Percentiles rank a stretch among this genome's conserved stretches.
Evolutionary conservation across 2,329 filamentous ascomycete genomes (phyloP).

Genomic region (Hymenoscyphus occultus): DNA sequence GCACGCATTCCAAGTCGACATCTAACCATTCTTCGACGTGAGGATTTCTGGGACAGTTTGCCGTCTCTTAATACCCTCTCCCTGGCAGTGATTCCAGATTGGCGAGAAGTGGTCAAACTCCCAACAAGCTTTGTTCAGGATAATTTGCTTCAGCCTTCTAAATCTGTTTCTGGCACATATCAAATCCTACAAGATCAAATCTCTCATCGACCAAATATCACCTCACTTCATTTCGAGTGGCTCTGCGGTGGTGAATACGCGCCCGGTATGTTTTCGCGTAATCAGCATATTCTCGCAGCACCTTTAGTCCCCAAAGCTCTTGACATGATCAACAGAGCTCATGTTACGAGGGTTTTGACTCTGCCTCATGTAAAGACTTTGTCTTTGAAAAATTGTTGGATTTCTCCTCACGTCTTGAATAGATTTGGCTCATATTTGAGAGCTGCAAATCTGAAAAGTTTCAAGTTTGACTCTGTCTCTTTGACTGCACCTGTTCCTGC

Average conservation of each 20-base stretch:
- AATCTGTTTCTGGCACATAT: constrained; percentile 51
- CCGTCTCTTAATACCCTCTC: constrained; percentile 53
- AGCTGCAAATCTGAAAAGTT: constrained; percentile 45
- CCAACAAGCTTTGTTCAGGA: constrained; percentile 51
- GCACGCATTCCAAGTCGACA: constrained; percentile 63
- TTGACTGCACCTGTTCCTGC: constrained; percentile 47
- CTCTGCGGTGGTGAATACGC: constrained; percentile 65
- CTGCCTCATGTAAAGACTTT: constrained; percentile 58
- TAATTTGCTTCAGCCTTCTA: constrained; percentile 47
- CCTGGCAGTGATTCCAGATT: constrained; percentile 63
- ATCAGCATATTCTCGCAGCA: constrained; percentile 60
- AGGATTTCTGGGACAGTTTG: constrained; percentile 61
- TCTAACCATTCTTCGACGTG: constrained; percentile 51
- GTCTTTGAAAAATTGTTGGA: constrained; percentile 67
- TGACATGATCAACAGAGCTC: constrained; percentile 32
- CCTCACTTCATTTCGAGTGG: constrained; percentile 63
- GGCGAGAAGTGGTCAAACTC: constrained; percentile 56
- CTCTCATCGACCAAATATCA: constrained; percentile 48
- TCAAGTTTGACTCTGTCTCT: constrained; percentile 64
- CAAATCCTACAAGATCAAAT: constrained; percentile 51
- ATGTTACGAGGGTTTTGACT: constrained; percentile 40
- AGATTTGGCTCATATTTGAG: constrained; percentile 50
- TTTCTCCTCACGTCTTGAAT: constrained; percentile 55
- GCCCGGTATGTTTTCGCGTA: constrained; percentile 58
- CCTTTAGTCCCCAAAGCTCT: constrained; percentile 45